Percentiles rank a stretch among this genome's conserved stretches.
Evolutionary conservation across 352 stramenopile species (phyloP).

Genomic region (Phytopythium mirpurense): DNA sequence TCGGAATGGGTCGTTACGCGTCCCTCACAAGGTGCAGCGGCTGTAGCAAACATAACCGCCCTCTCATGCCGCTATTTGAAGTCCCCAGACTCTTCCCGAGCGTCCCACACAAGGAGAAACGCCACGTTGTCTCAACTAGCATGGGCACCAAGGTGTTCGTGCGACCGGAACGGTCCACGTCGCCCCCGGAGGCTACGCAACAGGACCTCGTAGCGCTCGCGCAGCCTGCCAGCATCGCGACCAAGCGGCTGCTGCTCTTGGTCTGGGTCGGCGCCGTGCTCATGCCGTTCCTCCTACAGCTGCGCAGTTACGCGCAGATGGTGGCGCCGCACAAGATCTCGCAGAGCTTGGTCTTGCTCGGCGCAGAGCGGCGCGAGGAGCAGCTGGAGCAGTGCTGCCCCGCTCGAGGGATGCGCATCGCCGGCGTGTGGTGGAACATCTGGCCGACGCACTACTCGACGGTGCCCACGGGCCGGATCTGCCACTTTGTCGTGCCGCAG

Average conservation of each 20-base stretch:
- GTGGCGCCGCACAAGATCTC: conserved; percentile 15
- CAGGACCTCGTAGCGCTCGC: no score
- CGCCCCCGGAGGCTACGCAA: neutral
- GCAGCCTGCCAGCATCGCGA: neutral
- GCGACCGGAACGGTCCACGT: neutral
- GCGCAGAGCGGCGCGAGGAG: neutral
- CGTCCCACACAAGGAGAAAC: no score
- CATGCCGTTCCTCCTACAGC: conserved; percentile 12
- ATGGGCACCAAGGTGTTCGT: neutral
- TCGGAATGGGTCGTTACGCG: no score
- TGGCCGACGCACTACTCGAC: conserved; percentile 16
- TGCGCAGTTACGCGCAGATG: conserved; percentile 19
- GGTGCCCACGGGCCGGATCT: conserved; percentile 5
- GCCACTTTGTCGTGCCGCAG: conserved; percentile 20
- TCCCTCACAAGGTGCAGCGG: no score
- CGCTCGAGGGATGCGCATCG: neutral
- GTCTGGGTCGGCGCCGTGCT: conserved; percentile 21
- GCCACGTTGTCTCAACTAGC: no score
- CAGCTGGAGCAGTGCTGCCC: neutral
- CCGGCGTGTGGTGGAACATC: conserved; percentile 11
- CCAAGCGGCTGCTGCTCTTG: conserved; percentile 10
- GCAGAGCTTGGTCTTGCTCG: conserved; percentile 8
- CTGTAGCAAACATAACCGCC: no score
- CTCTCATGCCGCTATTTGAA: no score
- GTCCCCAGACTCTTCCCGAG: no score